A percentile compares a stretch with the other conserved stretches of the same genome.
Conservation (phyloP, 1,139 yeast genomes). For the Debaryomyces sp. region DNA sequence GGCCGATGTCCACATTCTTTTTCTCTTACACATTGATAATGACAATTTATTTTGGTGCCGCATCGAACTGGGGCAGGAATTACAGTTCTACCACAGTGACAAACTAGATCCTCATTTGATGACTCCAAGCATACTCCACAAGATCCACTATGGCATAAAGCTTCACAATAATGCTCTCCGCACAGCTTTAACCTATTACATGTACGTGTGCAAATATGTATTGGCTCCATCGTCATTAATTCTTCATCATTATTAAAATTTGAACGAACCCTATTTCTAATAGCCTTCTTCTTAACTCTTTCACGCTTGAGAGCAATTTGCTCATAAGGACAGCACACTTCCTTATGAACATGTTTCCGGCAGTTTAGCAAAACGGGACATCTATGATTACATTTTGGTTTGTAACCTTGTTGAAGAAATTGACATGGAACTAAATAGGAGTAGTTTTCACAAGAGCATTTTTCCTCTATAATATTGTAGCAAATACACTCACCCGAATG, state of each 20-base stretch:
- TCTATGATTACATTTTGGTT: conserved; percentile 70
- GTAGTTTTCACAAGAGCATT: conserved; percentile 55
- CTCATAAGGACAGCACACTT: conserved; percentile 71
- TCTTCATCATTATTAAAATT: conserved; percentile 41
- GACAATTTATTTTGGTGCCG: conserved; percentile 76
- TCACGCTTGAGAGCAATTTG: conserved; percentile 65
- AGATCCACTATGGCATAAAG: conserved; percentile 81
- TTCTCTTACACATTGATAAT: conserved; percentile 63
- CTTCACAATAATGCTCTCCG: conserved; percentile 72
- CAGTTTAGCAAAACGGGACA: conserved; percentile 81
- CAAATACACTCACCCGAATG: conserved; percentile 83
- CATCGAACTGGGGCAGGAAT: conserved; percentile 88
- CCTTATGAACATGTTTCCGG: conserved; percentile 75
- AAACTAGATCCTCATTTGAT: conserved; percentile 75
- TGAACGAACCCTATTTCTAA: conserved; percentile 42
- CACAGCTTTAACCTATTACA: conserved; percentile 73
- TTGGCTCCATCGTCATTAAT: conserved; percentile 68
- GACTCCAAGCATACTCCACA: conserved; percentile 88
- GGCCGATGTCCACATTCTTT: conserved; percentile 75
- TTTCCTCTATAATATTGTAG: conserved; percentile 42
- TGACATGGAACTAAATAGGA: conserved; percentile 65
- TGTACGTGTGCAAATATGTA: conserved; percentile 72
- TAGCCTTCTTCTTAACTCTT: conserved; percentile 53
- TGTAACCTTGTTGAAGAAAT: conserved; percentile 50
- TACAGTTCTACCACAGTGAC: conserved; percentile 84